These are phyloP conservation scores for Escallonia herrerae DNA, from an alignment of 129 eudicot genomes.

Conservation along the genomic window DNA sequence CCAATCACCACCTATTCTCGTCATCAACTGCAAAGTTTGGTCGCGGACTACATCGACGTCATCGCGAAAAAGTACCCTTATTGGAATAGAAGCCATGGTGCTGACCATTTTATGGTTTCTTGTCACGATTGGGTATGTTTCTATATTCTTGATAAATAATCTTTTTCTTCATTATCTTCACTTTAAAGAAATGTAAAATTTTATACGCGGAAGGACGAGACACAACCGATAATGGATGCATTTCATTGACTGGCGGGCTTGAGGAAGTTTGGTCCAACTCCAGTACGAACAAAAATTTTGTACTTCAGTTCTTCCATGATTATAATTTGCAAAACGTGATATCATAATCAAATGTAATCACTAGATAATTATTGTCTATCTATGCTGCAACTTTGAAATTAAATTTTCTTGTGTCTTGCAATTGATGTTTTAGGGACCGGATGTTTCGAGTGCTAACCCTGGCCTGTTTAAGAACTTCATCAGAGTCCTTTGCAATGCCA, in stretches of 20 bases:
- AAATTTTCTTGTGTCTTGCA: not conserved
- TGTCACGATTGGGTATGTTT: slow-evolving; percentile 64
- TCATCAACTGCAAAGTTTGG: slow-evolving; percentile 32
- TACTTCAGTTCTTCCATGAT: too few relatives aligned
- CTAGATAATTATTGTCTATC: not conserved
- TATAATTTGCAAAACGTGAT: too few relatives aligned
- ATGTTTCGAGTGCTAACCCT: not conserved
- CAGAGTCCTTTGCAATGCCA: not conserved
- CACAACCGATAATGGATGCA: too few relatives aligned
- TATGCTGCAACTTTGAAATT: not conserved
- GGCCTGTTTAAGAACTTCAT: not conserved
- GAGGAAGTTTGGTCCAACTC: too few relatives aligned
- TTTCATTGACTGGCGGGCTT: too few relatives aligned
- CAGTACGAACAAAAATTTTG: too few relatives aligned
- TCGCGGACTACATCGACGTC: slow-evolving; percentile 37
- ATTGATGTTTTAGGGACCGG: slow-evolving; percentile 5
- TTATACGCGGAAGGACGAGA: not conserved
- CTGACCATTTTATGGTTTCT: slow-evolving; percentile 58
- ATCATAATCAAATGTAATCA: too few relatives aligned
- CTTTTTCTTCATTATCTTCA: too few relatives aligned
- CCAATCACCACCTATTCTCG: slow-evolving; percentile 21
- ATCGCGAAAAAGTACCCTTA: slow-evolving; percentile 41
- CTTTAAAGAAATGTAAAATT: not conserved
- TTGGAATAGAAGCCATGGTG: slow-evolving; percentile 54
- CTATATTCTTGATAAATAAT: not conserved